phyloP scores from a whole-genome alignment of 805 yeast genomes.

The Candida multigemmis region DNA sequence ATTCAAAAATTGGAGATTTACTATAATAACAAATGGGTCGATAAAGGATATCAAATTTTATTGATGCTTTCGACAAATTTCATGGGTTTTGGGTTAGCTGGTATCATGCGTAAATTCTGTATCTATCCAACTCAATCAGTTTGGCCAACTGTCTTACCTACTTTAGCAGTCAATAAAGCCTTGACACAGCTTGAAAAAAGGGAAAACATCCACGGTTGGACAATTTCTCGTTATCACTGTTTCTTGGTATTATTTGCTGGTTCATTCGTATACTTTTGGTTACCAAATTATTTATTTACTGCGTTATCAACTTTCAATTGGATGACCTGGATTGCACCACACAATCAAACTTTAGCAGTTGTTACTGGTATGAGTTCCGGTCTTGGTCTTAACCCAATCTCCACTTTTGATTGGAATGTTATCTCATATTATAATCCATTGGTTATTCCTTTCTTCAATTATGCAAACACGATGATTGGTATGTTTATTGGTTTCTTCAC shows the following conservation, averaged over 20 bases:
- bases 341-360: slow-evolving; percentile 36
- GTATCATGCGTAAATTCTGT: slow-evolving; percentile 15
- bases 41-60: slow-evolving; percentile 14
- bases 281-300: slow-evolving; percentile 33
- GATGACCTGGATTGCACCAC: slow-evolving; percentile 51
- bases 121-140: slow-evolving; percentile 14
- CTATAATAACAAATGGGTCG: slow-evolving; percentile 16
- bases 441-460: slow-evolving; percentile 31
- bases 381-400: slow-evolving; percentile 44
- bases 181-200: slow-evolving; percentile 12
- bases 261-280: slow-evolving; percentile 36
- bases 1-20: slow-evolving; percentile 11
- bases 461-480: slow-evolving; percentile 9
- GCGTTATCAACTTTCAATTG: slow-evolving; percentile 40
- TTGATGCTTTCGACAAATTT: slow-evolving; percentile 13
- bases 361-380: slow-evolving; percentile 41
- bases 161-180: slow-evolving; percentile 20
- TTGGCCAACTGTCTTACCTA: slow-evolving; percentile 20
- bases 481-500: slow-evolving; percentile 7
- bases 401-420: slow-evolving; percentile 47
- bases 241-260: slow-evolving; percentile 8
- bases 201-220: slow-evolving; percentile 21
- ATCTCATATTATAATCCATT: slow-evolving; percentile 19
- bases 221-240: slow-evolving; percentile 13
- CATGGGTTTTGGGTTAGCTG: slow-evolving; percentile 21